Evolutionary conservation across 2,329 filamentous ascomycete species (phyloP).

Genomic region (Neofusicoccum cordaticola): DNA sequence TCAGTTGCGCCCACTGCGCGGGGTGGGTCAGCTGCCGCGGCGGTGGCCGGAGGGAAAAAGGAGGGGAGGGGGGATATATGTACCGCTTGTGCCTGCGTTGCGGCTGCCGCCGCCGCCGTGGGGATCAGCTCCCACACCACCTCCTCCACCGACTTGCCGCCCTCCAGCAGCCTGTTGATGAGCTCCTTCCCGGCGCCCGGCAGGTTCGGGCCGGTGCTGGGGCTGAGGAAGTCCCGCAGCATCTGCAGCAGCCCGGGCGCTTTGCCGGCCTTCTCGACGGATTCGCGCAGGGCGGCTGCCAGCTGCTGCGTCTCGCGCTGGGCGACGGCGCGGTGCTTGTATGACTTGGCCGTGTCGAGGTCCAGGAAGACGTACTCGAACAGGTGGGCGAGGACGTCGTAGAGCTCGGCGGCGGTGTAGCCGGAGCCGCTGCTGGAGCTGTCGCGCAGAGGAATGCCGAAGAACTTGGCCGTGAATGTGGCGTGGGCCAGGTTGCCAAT

Average conservation of each 20-base stretch:
- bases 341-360: slow-evolving; percentile 25
- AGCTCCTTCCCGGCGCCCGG: slow-evolving; percentile 7
- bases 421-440: slow-evolving; percentile 20
- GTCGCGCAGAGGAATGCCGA: slow-evolving; percentile 27
- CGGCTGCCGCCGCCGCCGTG: slow-evolving; percentile 9
- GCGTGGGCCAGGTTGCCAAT: slow-evolving; percentile 31
- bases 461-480: slow-evolving; percentile 28
- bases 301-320: slow-evolving; percentile 7
- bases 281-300: slow-evolving; percentile 6
- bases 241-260: neutral
- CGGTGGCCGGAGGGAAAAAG: too few species aligned
- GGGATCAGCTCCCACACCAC: slow-evolving; percentile 16
- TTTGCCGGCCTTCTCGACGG: neutral
- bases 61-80: neutral
- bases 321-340: slow-evolving; percentile 19
- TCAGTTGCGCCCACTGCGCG: slow-evolving; percentile 17
- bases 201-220: neutral
- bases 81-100: slow-evolving; percentile 18
- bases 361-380: slow-evolving; percentile 32
- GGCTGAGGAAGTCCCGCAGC: slow-evolving; percentile 10
- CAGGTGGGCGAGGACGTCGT: slow-evolving; percentile 26
- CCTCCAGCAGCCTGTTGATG: slow-evolving; percentile 16
- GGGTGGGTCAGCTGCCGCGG: too few species aligned
- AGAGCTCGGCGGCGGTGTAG: slow-evolving; percentile 26
- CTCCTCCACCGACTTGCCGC: slow-evolving; percentile 19